Percentiles rank a stretch among this genome's conserved stretches.
Evolutionary conservation across 495 filamentous ascomycete genomes (phyloP).

Genomic region (Elasticomyces elasticus): DNA sequence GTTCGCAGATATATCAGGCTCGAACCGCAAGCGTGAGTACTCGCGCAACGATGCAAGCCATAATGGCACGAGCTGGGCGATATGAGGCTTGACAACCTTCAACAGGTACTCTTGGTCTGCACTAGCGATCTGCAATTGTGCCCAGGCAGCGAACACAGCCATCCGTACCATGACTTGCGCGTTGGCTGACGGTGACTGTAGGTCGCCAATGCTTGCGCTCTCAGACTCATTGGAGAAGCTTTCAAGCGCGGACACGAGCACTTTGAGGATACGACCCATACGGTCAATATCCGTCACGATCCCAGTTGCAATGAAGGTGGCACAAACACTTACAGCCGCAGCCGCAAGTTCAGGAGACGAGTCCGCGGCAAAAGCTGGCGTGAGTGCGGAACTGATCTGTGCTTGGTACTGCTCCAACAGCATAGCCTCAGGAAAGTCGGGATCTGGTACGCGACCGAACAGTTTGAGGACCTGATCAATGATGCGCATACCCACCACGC

Average conservation of each 20-base stretch:
- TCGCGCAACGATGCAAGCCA: slow-evolving; percentile 91
- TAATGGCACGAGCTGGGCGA: slow-evolving; percentile 75
- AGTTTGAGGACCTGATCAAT: slow-evolving; percentile 88
- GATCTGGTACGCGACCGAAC: slow-evolving; percentile 92
- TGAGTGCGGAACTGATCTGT: slow-evolving; percentile 92
- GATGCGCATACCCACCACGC: slow-evolving; percentile 82
- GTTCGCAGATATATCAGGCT: slow-evolving; percentile 89
- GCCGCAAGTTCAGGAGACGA: slow-evolving; percentile 92
- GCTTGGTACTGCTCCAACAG: slow-evolving; percentile 96
- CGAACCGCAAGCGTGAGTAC: slow-evolving; percentile 86
- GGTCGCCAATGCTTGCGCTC: slow-evolving; percentile 79
- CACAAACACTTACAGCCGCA: slow-evolving; percentile 95
- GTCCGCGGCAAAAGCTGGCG: slow-evolving; percentile 89
- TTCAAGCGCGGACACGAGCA: slow-evolving; percentile 82
- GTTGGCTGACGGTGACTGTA: slow-evolving; percentile 89
- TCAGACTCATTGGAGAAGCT: slow-evolving; percentile 77
- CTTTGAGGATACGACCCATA: slow-evolving; percentile 93
- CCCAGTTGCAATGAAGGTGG: slow-evolving; percentile 88
- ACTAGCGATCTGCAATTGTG: slow-evolving; percentile 94
- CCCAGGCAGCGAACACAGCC: slow-evolving; percentile 95
- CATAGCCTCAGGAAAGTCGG: slow-evolving; percentile 90
- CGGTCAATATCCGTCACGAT: slow-evolving; percentile 96
- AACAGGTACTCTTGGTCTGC: slow-evolving; percentile 83
- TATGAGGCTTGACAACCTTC: slow-evolving; percentile 81
- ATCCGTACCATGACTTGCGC: slow-evolving; percentile 97